A percentile compares a stretch with the other conserved stretches of the same genome.
These are phyloP conservation scores for Pisolithus thermaeus DNA, from an alignment of 1,284 basidiomycete genomes.

Conservation along the genomic window DNA sequence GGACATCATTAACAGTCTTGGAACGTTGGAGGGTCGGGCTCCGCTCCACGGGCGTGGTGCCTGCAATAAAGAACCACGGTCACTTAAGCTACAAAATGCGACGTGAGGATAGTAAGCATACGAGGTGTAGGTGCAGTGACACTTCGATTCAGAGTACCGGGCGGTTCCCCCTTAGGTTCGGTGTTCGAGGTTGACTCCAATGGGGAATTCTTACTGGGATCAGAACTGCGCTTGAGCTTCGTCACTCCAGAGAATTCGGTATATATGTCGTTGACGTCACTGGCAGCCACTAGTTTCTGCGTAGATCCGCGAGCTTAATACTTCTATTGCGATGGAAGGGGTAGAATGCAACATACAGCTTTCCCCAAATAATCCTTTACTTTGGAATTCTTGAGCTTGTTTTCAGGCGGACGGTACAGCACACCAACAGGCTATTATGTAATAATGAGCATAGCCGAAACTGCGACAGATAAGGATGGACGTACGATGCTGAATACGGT, in stretches of 20 bases:
- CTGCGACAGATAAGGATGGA: slow-evolving; percentile 14
- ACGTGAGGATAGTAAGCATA: slow-evolving; percentile 17
- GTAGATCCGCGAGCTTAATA: background rate
- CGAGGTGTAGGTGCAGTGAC: slow-evolving; percentile 32
- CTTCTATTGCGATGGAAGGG: background rate
- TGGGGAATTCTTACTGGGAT: slow-evolving; percentile 1
- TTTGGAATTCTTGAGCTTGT: slow-evolving; percentile 79
- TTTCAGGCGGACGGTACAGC: slow-evolving; percentile 80
- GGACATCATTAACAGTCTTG: slow-evolving; percentile 41
- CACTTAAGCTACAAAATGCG: background rate
- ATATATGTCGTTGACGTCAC: slow-evolving; percentile 65
- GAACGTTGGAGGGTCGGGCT: slow-evolving; percentile 42
- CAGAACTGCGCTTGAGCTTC: slow-evolving; percentile 48
- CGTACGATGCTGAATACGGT: slow-evolving; percentile 83
- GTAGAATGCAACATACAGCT: slow-evolving; percentile 47
- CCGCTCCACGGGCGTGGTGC: slow-evolving; percentile 11
- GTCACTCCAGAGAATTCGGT: slow-evolving; percentile 75
- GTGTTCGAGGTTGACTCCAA: background rate
- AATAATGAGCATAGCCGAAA: background rate
- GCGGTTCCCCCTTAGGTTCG: slow-evolving; percentile 2
- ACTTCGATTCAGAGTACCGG: slow-evolving; percentile 28
- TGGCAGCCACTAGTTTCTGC: slow-evolving; percentile 75
- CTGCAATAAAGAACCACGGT: slow-evolving; percentile 9
- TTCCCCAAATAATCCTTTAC: slow-evolving; percentile 86
- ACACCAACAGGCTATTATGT: slow-evolving; percentile 68